These are phyloP conservation scores for Mortierella sp. DNA, from an alignment of 371 early-diverging fungal genomes.

Conservation along the genomic window DNA sequence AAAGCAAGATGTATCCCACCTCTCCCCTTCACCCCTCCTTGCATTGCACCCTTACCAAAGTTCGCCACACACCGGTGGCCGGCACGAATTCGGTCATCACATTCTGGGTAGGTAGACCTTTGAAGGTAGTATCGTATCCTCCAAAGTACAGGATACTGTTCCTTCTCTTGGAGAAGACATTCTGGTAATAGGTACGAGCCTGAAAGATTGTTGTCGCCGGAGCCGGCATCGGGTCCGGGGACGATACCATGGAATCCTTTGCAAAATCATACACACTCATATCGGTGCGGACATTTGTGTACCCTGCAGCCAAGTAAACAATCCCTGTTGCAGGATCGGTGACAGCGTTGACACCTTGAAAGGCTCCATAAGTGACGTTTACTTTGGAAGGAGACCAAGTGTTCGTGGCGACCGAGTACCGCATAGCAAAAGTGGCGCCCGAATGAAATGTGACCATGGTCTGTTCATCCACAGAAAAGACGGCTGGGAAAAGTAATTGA, in stretches of 20 bases:
- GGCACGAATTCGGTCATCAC: conserved; percentile 27
- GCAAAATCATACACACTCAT: conserved; percentile 24
- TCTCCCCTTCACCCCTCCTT: too few species aligned
- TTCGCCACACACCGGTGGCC: background rate
- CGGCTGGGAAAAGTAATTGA: conserved; percentile 29
- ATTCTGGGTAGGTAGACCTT: background rate
- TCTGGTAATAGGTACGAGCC: conserved; percentile 23
- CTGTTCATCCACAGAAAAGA: conserved; percentile 32
- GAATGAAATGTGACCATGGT: conserved; percentile 37
- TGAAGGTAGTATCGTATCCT: conserved; percentile 19
- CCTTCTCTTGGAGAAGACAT: conserved; percentile 22
- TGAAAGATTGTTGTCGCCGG: background rate
- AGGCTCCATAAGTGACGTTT: background rate
- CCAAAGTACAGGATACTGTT: conserved; percentile 47
- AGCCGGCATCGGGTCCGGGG: conserved; percentile 1
- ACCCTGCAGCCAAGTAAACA: conserved; percentile 33
- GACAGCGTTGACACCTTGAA: conserved; percentile 32
- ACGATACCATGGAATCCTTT: conserved; percentile 10
- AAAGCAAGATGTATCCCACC: too few species aligned
- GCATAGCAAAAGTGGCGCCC: background rate
- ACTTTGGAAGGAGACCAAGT: conserved; percentile 18
- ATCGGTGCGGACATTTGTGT: conserved; percentile 5
- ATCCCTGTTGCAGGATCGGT: conserved; percentile 31
- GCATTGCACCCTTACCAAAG: conserved; percentile 39
- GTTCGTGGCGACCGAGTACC: conserved; percentile 14